A percentile compares a stretch with the other conserved stretches of the same genome.
Evolutionary conservation across 768 basidiomycete genomes (phyloP).

Genomic region (Sporobolomyces pararoseus): DNA sequence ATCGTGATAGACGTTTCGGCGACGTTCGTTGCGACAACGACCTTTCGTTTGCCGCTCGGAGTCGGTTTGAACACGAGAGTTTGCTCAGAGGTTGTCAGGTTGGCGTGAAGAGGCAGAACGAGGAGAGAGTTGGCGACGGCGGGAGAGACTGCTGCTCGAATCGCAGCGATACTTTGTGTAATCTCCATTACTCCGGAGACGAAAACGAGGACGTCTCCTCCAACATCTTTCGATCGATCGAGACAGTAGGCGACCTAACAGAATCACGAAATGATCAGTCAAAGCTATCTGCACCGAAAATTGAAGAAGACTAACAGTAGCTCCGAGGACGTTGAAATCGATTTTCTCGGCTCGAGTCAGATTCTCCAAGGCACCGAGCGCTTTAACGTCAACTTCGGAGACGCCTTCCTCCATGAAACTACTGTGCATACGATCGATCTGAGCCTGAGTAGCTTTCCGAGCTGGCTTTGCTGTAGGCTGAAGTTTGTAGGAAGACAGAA

Average conservation of each 20-base stretch:
- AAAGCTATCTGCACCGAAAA: no score
- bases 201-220: constrained; percentile 77
- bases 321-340: constrained; percentile 71
- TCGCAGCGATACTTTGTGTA: constrained; percentile 43
- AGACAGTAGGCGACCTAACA: constrained; percentile 34
- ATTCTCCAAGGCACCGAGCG: constrained; percentile 59
- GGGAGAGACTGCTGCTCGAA: constrained; percentile 40
- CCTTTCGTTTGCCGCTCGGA: constrained; percentile 62
- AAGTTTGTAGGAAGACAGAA: constrained; percentile 22
- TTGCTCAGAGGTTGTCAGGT: constrained; percentile 80
- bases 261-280: not conserved
- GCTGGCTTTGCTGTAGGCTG: constrained; percentile 51
- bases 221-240: constrained; percentile 44
- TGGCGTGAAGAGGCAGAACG: constrained; percentile 75
- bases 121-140: constrained; percentile 40
- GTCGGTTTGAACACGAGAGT: constrained; percentile 66
- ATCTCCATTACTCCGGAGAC: constrained; percentile 71
- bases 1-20: constrained; percentile 69
- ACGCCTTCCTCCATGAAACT: constrained; percentile 59
- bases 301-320: constrained; percentile 54
- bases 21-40: constrained; percentile 85
- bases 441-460: constrained; percentile 55
- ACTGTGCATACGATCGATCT: constrained; percentile 55
- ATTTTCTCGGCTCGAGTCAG: constrained; percentile 63
- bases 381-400: constrained; percentile 51